Base-by-base conservation (phyloP, 2,329 filamentous ascomycete species). In the Fusarium sp. region DNA sequence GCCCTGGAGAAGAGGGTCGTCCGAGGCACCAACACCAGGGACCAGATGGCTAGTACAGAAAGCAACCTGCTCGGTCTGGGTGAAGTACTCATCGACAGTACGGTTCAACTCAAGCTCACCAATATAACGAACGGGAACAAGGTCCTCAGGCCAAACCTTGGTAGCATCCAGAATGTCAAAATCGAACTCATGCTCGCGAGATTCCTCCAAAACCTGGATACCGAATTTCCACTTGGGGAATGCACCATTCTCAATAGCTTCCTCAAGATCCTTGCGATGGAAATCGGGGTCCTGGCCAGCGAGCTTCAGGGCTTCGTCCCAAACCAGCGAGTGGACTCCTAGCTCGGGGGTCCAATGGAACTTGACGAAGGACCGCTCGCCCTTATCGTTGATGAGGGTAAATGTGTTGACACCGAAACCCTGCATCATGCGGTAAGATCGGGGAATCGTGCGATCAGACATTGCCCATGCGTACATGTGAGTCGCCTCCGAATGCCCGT, bases 91-190 rank as follows among this genome's bases (percentile, higher is more conserved):
- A 66, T 95, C 91, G 2, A 91, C 83, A 61, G 93, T 95, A 53
- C 86, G 86, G 82, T 96, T 94, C 7, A 96, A 84, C 74, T 94
- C 89, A 1, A 96, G 76, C 77, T 94, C 87, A 38, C 92, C 93
- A 56, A 96, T 91, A 74, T 93, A 92, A 9, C 90, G 86, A 20
- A 95, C 83, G 0, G 92, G 92, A 0, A 94, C 82, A 0, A 89
- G 78, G 14, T 95, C 90, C 74, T 96, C 91, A 0, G 92, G 93
- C 92, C 92, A 96, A 24, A 95, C 78, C 80, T 96, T 96, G 36
- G 93, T 96, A 1, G 92, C 89, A 69, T 96, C 93, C 2, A 96
- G 85, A 28, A 95, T 90, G 72, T 96, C 93, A 62, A 96, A 95
- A 8, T 95, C 92, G 62, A 95, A 96, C 17, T 92, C 87, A 64